Conservation (phyloP, 306 rosid species). For the Cicer judaicum region DNA sequence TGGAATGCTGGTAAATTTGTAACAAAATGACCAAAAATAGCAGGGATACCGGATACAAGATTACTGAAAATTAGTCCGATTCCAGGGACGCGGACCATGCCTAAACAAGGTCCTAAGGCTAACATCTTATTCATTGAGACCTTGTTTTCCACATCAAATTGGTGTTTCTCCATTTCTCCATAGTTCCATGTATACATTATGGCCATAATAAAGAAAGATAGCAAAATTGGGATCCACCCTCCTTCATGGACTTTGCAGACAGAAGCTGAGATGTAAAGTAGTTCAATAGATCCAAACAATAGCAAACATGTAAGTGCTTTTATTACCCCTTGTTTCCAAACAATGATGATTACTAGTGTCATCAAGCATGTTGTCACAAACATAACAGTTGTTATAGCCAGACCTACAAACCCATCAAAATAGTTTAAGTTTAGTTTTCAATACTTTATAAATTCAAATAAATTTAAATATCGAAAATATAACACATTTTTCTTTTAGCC, state of each 20-base stretch:
- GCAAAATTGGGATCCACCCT: constrained; percentile 50
- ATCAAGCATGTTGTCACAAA: constrained; percentile 65
- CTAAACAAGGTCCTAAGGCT: constrained; percentile 47
- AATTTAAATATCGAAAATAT: too few species aligned
- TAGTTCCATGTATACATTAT: constrained; percentile 51
- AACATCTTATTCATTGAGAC: constrained; percentile 46
- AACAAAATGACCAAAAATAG: constrained; percentile 47
- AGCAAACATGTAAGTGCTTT: constrained; percentile 49
- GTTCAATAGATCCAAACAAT: constrained; percentile 48
- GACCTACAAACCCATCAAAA: constrained; percentile 48
- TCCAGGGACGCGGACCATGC: constrained; percentile 53
- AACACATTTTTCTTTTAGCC: too few species aligned
- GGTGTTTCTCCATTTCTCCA: constrained; percentile 47
- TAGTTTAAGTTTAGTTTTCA: constrained; percentile 35
- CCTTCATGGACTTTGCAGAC: constrained; percentile 45
- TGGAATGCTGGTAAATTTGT: constrained; percentile 55
- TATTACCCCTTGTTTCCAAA: constrained; percentile 64
- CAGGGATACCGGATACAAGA: constrained; percentile 52
- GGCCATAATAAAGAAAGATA: constrained; percentile 43
- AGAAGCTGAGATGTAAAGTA: constrained; percentile 51
- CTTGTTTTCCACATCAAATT: constrained; percentile 52
- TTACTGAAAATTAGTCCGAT: constrained; percentile 48
- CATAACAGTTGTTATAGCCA: constrained; percentile 50
- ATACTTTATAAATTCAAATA: not conserved
- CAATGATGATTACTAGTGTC: constrained; percentile 66